Evolutionary conservation across 805 yeast species (phyloP).

Genomic region (Metschnikowia corniflorae): DNA sequence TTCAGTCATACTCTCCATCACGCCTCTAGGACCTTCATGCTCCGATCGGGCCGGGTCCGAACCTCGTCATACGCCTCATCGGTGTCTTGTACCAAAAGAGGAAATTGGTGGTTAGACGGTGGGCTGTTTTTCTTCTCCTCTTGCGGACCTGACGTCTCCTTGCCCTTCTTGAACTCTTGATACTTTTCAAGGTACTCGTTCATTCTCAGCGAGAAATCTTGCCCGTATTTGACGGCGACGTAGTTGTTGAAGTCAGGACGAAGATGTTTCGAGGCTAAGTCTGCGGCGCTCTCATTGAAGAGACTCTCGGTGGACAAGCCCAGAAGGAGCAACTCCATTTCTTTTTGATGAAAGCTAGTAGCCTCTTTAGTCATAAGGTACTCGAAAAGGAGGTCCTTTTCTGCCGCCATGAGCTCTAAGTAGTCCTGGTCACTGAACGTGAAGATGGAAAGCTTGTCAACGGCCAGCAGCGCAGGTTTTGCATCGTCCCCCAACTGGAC

Average conservation of each 20-base stretch:
- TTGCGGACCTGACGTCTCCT: too few relatives aligned
- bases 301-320: constrained; percentile 10
- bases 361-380: constrained; percentile 21
- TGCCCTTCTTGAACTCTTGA: constrained; percentile 2
- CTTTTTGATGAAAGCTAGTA: constrained; percentile 28
- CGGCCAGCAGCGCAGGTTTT: constrained; percentile 1
- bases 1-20: too few relatives aligned
- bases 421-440: constrained; percentile 24
- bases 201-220: constrained; percentile 8
- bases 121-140: too few relatives aligned
- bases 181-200: constrained; percentile 3
- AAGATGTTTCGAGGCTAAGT: constrained; percentile 4
- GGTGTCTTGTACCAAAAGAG: too few relatives aligned
- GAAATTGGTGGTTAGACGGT: too few relatives aligned
- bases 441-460: constrained; percentile 13
- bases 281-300: constrained; percentile 6
- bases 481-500: constrained; percentile 17
- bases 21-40: too few relatives aligned
- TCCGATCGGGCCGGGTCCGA: too few relatives aligned
- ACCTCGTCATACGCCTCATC: too few relatives aligned
- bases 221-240: constrained; percentile 1
- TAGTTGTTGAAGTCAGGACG: constrained; percentile 16
- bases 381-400: constrained; percentile 23
- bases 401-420: constrained; percentile 23
- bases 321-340: constrained; percentile 17